Evolutionary conservation across 2,329 filamentous ascomycete genomes (phyloP), one percentile per base, ranked within the genome.

Genomic region (Clathrospora elynae): DNA sequence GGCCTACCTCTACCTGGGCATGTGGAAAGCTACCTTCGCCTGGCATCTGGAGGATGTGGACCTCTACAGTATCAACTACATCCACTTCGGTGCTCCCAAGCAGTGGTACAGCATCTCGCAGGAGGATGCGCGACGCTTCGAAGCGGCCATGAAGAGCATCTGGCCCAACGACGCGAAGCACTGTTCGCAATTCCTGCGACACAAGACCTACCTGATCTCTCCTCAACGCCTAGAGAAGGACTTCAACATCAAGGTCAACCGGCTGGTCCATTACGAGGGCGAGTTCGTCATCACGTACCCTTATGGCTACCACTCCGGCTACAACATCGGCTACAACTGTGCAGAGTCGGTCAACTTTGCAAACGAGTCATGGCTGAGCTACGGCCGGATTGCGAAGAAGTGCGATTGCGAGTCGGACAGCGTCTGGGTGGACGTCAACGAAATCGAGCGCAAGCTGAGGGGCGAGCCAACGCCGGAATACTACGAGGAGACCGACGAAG

Each of bases 31-130:
- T 9, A 97, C 93, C 0, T 99, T 99, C 68, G 93, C 93, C 6
- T 99, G 93, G 93, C 93, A 99, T 79, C 75, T 99, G 38, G 93
- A 99, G 68, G 93, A 99, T 67, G 92, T 99, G 28, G 93, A 99
- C 74, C 81, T 99, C 4, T 99, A 99, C 82, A 97, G 91, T 69
- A 99, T 99, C 79, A 99, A 99, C 74, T 99, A 96, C 70, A 90
- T 99, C 46, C 93, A 99, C 66, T 99, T 99, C 68, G 93, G 93
- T 40, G 93, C 93, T 1, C 93, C 93, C 0, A 99, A 99, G 73
- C 93, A 99, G 70, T 99, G 93, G 93, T 99, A 99, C 74, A 96
- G 91, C 71, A 97, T 99, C 55, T 96, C 92, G 1, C 95, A 97
- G 69, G 88, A 88, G 54, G 93, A 99, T 67, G 90, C 92, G 10